A percentile compares a stretch with the other conserved stretches of the same genome.
phyloP scores from a whole-genome alignment of 345 rosid genomes.

The Heritiera fomes region DNA sequence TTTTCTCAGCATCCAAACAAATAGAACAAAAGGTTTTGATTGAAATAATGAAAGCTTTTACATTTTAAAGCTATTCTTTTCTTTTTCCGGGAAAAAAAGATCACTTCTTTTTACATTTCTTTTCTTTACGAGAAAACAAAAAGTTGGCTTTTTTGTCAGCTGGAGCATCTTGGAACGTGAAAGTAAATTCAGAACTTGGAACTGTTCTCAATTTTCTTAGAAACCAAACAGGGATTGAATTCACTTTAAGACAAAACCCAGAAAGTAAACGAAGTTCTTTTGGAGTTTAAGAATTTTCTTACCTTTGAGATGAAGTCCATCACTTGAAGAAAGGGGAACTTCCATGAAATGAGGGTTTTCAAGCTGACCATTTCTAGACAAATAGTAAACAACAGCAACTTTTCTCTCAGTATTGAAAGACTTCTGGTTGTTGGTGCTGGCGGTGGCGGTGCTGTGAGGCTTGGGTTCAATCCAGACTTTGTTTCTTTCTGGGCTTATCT shows the following conservation, averaged over 20 bases:
- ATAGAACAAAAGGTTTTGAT: background rate
- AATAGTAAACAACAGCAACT: conserved; percentile 84
- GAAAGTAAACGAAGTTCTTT: background rate
- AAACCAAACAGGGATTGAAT: conserved; percentile 1
- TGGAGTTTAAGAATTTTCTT: background rate
- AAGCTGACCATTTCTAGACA: conserved; percentile 85
- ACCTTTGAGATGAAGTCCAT: conserved; percentile 87
- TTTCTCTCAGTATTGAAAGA: conserved; percentile 30
- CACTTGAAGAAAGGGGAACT: conserved; percentile 69
- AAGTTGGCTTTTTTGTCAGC: conserved; percentile 14
- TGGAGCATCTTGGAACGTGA: conserved; percentile 11
- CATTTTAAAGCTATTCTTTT: background rate
- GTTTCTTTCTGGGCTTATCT: conserved; percentile 67
- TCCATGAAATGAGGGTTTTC: conserved; percentile 99
- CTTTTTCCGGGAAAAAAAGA: background rate
- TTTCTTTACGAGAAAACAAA: background rate
- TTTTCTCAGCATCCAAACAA: conserved; percentile 13
- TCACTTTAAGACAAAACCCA: background rate
- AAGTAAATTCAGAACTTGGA: background rate
- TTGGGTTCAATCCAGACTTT: conserved; percentile 58
- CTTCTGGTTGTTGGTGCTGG: background rate
- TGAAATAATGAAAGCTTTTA: background rate
- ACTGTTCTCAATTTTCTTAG: background rate
- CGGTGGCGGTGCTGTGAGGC: conserved; percentile 25
- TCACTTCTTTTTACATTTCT: background rate